Base-by-base conservation (phyloP, 352 stramenopile genomes). In the Phytophthora pseudosyringae region DNA sequence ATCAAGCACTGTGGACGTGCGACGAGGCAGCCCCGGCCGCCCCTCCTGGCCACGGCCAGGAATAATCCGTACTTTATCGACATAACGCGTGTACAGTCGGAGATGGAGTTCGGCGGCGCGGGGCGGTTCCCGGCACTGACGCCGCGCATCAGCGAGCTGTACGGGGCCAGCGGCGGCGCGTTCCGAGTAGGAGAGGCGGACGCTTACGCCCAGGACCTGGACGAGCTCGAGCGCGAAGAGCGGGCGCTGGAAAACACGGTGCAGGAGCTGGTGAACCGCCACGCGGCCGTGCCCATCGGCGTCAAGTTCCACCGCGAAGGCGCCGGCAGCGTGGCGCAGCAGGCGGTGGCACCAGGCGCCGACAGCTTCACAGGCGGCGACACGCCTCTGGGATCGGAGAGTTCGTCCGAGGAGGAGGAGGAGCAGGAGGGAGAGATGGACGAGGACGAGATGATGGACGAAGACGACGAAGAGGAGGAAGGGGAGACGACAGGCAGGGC, bases 181-280 rank as follows among this genome's bases (percentile, higher is more conserved):
- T 67, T 47, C 40, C 82, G 80, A 26, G 72, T 83, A 29, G 76
- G 74, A 13, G 80, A 88, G 49, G 54, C 73, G 31, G 67, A 80
- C 9, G 76, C 75, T 32, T 87, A 80, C 13, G 52, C 67, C 9
- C 64, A 71, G 8, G 81, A 87, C 16, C 45, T 88, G 29, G 73
- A 88, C 12, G 78, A 83, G 32, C 59, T 91, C 13, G 83, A 91
- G 31, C 71, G 69, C 11, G 75, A 90, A 53, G 83, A 91, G 55
- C 62, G 68, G 46, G 77, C 77, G 26, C 56, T 91, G 21, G 77
- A 86, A 66, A 71, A 55, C 1, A 85, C 72, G 28, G 64, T 90
- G 33, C 78, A 78, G 29, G 60, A 74, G 52, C 58, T 89, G 15
- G 82, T 91, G 31, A 72, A 83, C 35, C 78, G 80, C 5, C 62